Evolutionary conservation across 805 yeast species (phyloP).

Genomic region (Yarrowia phangngaensis): DNA sequence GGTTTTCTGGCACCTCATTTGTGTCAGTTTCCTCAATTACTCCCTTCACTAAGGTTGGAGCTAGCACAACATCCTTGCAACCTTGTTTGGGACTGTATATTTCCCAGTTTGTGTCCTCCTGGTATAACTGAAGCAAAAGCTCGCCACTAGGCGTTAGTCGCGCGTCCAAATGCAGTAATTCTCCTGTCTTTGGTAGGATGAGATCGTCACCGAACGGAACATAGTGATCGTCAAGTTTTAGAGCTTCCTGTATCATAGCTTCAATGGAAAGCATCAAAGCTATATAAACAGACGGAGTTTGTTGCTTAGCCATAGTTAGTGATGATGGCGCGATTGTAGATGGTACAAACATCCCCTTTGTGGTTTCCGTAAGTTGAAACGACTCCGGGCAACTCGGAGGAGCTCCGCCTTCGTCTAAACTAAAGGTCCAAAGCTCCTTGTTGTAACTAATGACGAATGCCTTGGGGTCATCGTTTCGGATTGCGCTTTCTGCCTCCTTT

Average conservation of each 20-base stretch:
- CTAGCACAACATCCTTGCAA: not conserved
- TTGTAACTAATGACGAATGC: conserved; percentile 31
- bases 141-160: conserved; percentile 32
- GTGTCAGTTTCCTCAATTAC: not conserved
- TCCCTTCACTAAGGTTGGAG: conserved; percentile 11
- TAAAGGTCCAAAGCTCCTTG: conserved; percentile 37
- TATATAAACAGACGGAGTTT: conserved; percentile 31
- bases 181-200: conserved; percentile 28
- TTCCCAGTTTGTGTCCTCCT: conserved; percentile 22
- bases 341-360: conserved; percentile 35
- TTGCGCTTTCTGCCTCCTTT: conserved; percentile 33
- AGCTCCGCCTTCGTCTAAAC: conserved; percentile 26
- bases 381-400: conserved; percentile 30
- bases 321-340: conserved; percentile 30
- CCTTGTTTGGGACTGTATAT: too few relatives aligned
- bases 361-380: conserved; percentile 33
- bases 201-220: conserved; percentile 30
- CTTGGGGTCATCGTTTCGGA: conserved; percentile 30
- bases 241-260: conserved; percentile 27
- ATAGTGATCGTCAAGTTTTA: conserved; percentile 27
- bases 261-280: conserved; percentile 33
- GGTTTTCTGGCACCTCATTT: conserved; percentile 5
- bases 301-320: conserved; percentile 4
- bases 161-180: conserved; percentile 31
- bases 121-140: conserved; percentile 30